Conservation (phyloP, 345 rosid species). For the Ceriops tagal region DNA sequence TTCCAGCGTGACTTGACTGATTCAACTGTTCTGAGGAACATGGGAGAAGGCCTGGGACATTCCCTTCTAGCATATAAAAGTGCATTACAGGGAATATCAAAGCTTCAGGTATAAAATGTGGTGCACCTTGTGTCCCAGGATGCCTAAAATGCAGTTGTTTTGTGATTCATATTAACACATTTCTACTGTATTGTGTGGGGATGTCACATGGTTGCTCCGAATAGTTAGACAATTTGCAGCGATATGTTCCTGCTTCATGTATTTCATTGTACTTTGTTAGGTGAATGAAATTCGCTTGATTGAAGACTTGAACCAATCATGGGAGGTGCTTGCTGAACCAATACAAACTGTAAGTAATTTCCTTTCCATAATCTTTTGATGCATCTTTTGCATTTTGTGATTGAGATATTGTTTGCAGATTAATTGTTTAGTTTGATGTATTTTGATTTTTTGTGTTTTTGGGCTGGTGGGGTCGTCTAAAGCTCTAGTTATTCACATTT, state of each 20-base stretch:
- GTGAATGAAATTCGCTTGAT: conserved; percentile 72
- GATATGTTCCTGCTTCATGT: not conserved
- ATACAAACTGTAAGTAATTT: conserved; percentile 69
- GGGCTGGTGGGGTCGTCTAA: not conserved
- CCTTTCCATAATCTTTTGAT: conserved; percentile 4
- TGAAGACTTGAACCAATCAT: conserved; percentile 74
- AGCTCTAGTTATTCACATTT: not conserved
- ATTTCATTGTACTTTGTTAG: conserved; percentile 24
- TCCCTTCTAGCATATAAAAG: conserved; percentile 96
- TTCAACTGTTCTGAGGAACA: conserved; percentile 91
- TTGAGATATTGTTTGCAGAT: not conserved
- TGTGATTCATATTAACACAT: not conserved
- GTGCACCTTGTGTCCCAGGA: conserved; percentile 1
- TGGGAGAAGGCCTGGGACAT: conserved; percentile 91
- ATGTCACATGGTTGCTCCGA: too few relatives aligned
- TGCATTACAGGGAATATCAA: conserved; percentile 72
- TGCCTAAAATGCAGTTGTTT: conserved; percentile 3
- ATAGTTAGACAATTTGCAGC: too few relatives aligned
- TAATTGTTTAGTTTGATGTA: not conserved
- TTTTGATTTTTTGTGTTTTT: not conserved
- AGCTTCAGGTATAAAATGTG: conserved; percentile 69
- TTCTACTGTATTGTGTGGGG: too few relatives aligned
- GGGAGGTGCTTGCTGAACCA: conserved; percentile 99
- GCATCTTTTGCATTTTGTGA: not conserved
- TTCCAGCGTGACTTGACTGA: conserved; percentile 91